Percentiles rank a stretch among this genome's conserved stretches.
phyloP scores from a whole-genome alignment of 169 alveolate species.

The Cryptosporidium meleagridis region DNA sequence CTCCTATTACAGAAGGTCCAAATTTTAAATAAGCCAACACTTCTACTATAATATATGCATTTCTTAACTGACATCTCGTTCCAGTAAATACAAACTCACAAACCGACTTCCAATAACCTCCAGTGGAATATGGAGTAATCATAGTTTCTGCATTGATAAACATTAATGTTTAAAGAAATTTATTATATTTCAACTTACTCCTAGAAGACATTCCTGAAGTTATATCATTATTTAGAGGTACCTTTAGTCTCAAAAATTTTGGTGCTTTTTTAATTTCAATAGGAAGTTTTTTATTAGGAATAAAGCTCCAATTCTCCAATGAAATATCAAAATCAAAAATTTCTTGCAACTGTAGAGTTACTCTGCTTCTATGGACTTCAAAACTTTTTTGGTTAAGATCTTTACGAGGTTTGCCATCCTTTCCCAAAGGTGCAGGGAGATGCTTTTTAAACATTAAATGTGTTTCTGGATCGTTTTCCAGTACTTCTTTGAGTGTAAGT shows the following conservation, averaged over 20 bases:
- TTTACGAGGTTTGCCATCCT: slow-evolving; percentile 64
- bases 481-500: slow-evolving; percentile 82
- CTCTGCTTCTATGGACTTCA: slow-evolving; percentile 80
- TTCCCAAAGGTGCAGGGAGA: slow-evolving; percentile 76
- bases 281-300: slow-evolving; percentile 69
- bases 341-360: slow-evolving; percentile 78
- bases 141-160: slow-evolving; percentile 23
- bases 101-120: slow-evolving; percentile 57
- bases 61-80: slow-evolving; percentile 27
- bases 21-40: slow-evolving; percentile 59
- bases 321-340: slow-evolving; percentile 79
- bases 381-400: slow-evolving; percentile 76
- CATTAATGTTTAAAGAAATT: not conserved
- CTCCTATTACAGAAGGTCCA: slow-evolving; percentile 73
- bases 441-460: slow-evolving; percentile 80
- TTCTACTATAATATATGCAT: slow-evolving; percentile 49
- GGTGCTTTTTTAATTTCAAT: slow-evolving; percentile 57
- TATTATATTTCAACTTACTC: slow-evolving; percentile 16
- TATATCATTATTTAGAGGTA: slow-evolving; percentile 48
- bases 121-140: slow-evolving; percentile 45
- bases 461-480: slow-evolving; percentile 83
- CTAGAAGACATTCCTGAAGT: slow-evolving; percentile 26
- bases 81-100: slow-evolving; percentile 68
- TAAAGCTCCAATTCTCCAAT: slow-evolving; percentile 79
- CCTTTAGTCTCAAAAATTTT: slow-evolving; percentile 36